Evolutionary conservation across 2,329 filamentous ascomycete species (phyloP).

Genomic region (Pyrenochaeta sp.): DNA sequence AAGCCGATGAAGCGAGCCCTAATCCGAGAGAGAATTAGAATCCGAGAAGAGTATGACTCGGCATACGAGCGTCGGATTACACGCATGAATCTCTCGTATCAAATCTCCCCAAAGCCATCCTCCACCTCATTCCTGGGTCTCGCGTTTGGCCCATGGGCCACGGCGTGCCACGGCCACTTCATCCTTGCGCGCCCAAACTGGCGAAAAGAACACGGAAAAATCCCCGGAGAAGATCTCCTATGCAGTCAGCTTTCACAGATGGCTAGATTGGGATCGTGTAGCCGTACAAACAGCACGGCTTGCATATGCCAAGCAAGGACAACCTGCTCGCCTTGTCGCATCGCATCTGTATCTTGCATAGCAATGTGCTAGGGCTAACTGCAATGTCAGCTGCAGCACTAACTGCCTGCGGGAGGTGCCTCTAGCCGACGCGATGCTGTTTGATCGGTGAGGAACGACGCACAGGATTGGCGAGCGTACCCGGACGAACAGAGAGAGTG

Average conservation of each 20-base stretch:
- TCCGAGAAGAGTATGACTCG: background rate
- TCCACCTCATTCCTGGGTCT: constrained; percentile 11
- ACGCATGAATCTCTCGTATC: background rate
- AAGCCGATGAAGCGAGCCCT: background rate
- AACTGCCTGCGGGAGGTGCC: constrained; percentile 21
- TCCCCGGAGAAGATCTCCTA: constrained; percentile 10
- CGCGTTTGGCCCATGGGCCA: constrained; percentile 13
- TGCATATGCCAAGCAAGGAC: background rate
- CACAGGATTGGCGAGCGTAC: background rate
- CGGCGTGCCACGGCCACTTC: constrained; percentile 4
- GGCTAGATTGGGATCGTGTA: background rate
- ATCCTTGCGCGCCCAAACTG: constrained; percentile 4
- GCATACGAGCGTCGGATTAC: background rate
- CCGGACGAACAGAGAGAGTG: background rate
- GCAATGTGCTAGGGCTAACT: background rate
- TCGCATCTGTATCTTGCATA: constrained; percentile 6
- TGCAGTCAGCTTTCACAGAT: background rate
- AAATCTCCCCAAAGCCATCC: constrained; percentile 1
- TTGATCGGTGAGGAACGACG: constrained; percentile 19
- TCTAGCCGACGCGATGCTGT: constrained; percentile 22
- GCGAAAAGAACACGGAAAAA: background rate
- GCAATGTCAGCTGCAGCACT: constrained; percentile 12
- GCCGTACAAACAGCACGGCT: constrained; percentile 4
- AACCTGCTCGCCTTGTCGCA: constrained; percentile 7
- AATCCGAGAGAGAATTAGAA: background rate